Evolutionary conservation across 768 basidiomycete species (phyloP), one percentile per base, ranked within the genome.

Genomic region (Hericium erinaceus): DNA sequence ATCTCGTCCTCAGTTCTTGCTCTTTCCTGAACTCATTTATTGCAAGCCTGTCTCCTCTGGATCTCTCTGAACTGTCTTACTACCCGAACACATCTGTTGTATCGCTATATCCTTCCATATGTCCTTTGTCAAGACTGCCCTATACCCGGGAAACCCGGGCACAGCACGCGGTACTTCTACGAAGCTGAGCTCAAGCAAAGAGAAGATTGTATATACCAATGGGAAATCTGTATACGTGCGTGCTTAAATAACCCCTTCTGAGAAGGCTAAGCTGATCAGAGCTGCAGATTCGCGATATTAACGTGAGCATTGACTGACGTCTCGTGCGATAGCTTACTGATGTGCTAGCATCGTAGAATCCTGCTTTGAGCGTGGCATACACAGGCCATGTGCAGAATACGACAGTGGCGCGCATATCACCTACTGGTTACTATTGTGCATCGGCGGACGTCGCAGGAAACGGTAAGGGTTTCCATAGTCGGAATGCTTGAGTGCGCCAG

Each of bases 401-500:
- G 7, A 94, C 91, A 2, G 90, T 95, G 16, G 95, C 95, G 13
- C 83, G 91, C 39, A 81, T 97, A 64, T 93, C 93, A 2, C 95
- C 94, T 0, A 89, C 92, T 1, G 95, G 95, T 26, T 97, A 85
- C 72, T 98, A 98, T 72, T 93, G 90, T 66, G 95, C 95, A 4
- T 95, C 92, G 33, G 95, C 82, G 22, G 95, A 98, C 68, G 72
- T 79, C 4, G 75, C 76, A 33, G 95, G 95, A 41, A 89, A 82
- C 56, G 92, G 92, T 91, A 61, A 57, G 79, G 58, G 9, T n/a
- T 28, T 22, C 48, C n/a, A 18, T 33, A 6, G 8, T 44, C 49
- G 16, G 33, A 12, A 28, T 39, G 2, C 7, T 39, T 37, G 37
- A 41, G 39, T 9, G 22, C 24, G 53, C 40, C 40, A 55, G 4